A percentile compares a stretch with the other conserved stretches of the same genome.
phyloP scores from a whole-genome alignment of 495 filamentous ascomycete genomes.

The Viridothelium virens region DNA sequence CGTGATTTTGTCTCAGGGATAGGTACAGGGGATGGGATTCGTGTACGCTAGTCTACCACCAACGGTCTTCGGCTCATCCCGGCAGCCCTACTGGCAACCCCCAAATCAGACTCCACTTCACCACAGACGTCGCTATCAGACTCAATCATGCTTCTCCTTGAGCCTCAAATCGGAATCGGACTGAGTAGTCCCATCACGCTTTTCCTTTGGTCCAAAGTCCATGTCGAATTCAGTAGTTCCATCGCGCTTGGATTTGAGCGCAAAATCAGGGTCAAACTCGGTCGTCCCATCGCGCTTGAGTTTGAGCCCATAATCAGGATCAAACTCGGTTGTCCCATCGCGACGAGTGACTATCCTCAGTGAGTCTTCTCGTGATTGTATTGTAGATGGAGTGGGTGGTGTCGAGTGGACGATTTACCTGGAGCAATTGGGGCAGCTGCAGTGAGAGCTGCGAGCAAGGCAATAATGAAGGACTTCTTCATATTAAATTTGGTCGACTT shows the following conservation, averaged over 20 bases:
- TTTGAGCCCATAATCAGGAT: neutral
- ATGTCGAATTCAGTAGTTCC: neutral
- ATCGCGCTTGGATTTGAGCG: neutral
- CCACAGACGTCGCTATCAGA: too few species aligned
- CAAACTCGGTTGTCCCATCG: neutral
- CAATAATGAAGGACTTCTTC: neutral
- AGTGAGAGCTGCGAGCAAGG: constrained; percentile 5
- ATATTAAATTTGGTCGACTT: neutral
- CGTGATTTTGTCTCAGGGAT: too few species aligned
- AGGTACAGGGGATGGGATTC: neutral
- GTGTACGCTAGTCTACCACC: neutral
- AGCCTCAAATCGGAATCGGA: too few species aligned
- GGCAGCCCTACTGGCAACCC: neutral
- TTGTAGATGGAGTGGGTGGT: neutral
- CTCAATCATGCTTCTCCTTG: neutral
- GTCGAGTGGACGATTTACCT: neutral
- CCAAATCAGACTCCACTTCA: neutral
- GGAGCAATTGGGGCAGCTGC: neutral
- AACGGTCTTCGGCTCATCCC: constrained; percentile 1
- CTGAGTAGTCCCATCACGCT: too few species aligned
- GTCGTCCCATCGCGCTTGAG: neutral
- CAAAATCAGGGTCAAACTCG: constrained; percentile 1
- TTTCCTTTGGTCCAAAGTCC: too few species aligned
- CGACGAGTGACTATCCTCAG: neutral
- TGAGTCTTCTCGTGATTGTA: neutral